These are phyloP conservation scores for Sporodiniella umbellata DNA, from an alignment of 371 early-diverging fungal species.

Conservation along the genomic window DNA sequence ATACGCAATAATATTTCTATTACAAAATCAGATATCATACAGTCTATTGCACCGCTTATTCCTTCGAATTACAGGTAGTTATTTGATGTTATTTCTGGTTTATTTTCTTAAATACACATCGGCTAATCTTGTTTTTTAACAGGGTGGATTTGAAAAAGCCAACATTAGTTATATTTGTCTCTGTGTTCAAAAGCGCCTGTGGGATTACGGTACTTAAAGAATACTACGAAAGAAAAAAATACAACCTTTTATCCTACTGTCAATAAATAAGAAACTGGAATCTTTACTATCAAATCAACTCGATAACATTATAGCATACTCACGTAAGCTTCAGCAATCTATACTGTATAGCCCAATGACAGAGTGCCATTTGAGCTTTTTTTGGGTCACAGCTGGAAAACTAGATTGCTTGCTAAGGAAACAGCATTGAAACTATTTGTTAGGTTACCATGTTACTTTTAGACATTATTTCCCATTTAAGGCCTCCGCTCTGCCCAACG, in stretches of 20 bases:
- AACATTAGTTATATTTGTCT: slow-evolving; percentile 41
- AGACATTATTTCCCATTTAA: too few relatives aligned
- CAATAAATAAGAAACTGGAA: slow-evolving; percentile 3
- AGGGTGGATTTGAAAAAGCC: slow-evolving; percentile 48
- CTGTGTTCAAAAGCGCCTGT: slow-evolving; percentile 55
- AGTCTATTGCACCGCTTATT: slow-evolving; percentile 38
- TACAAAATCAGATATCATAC: slow-evolving; percentile 36
- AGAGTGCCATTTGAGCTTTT: too few relatives aligned
- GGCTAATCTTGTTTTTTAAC: not conserved
- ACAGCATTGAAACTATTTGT: too few relatives aligned
- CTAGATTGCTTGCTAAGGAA: too few relatives aligned
- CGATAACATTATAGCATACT: not conserved
- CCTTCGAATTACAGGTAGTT: slow-evolving; percentile 40
- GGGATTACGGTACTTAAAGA: slow-evolving; percentile 41
- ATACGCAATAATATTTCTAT: slow-evolving; percentile 44
- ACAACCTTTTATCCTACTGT: slow-evolving; percentile 30
- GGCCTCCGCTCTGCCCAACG: too few relatives aligned
- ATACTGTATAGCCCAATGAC: too few relatives aligned
- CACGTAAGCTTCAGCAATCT: not conserved
- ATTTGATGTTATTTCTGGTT: too few relatives aligned
- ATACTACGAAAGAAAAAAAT: slow-evolving; percentile 47
- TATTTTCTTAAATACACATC: not conserved
- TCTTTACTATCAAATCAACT: not conserved
- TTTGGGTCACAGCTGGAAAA: too few relatives aligned
- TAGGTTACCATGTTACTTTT: too few relatives aligned